Evolutionary conservation across 768 basidiomycete species (phyloP).

Genomic region (Cystobasidiopsis lactophilus): DNA sequence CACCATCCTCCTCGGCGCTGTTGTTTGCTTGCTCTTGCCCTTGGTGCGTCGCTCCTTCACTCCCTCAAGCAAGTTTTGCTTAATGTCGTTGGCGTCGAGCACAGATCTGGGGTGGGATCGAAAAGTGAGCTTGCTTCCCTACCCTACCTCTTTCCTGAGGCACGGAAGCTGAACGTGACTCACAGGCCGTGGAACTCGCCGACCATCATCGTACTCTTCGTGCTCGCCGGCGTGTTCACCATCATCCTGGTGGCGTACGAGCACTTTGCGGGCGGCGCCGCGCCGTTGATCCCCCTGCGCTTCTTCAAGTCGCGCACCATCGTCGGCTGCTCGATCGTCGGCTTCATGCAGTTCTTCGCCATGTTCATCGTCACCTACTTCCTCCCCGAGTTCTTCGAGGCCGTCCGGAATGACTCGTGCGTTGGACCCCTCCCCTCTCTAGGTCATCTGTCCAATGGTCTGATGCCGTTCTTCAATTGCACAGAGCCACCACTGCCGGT

Average conservation of each 20-base stretch:
- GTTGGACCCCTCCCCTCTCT: no score
- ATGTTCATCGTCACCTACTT: slow-evolving; percentile 10
- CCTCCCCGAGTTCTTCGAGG: slow-evolving; percentile 13
- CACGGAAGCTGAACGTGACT: no score
- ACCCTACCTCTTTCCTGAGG: no score
- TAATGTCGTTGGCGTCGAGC: no score
- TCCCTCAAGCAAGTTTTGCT: no score
- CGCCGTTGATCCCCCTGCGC: background rate
- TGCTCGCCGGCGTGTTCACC: background rate
- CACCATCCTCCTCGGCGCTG: slow-evolving; percentile 24
- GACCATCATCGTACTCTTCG: background rate
- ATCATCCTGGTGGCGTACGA: background rate
- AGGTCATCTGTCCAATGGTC: no score
- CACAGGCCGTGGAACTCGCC: slow-evolving; percentile 26
- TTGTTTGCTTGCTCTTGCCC: slow-evolving; percentile 29
- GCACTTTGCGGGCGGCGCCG: background rate
- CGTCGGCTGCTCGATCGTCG: background rate
- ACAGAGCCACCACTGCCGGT: slow-evolving; percentile 12
- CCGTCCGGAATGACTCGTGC: slow-evolving; percentile 6
- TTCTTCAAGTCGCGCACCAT: background rate
- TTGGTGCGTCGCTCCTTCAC: slow-evolving; percentile 34
- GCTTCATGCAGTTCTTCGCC: background rate
- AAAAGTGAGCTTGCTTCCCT: no score
- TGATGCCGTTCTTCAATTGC: no score
- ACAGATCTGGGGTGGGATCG: no score